Base-by-base conservation (phyloP, 1,284 basidiomycete species). In the Austroboletus niveus region DNA sequence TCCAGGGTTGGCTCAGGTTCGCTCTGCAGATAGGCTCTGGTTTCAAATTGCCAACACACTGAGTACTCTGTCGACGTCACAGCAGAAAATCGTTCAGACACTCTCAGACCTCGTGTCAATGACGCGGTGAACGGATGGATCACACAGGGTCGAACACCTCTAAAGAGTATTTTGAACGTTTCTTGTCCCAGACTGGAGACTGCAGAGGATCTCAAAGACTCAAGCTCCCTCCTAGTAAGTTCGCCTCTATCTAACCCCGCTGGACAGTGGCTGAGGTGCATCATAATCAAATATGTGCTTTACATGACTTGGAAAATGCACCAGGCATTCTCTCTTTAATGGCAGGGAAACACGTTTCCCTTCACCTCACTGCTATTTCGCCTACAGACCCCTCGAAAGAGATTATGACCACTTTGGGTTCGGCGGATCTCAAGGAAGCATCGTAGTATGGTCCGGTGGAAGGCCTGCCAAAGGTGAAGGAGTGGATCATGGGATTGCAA, bases 291-390 rank as follows among this genome's bases (percentile, higher is more conserved):
- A 38, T 43, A 5, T 27, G 40, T 8, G 35, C 39, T 9, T 12
- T 47, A 39, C 8, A 48, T 41, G 55, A 42, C 15, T 22, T 53
- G 46, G 57, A 57, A 36, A 12, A 17, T 29, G 39, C 38, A 8
- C 39, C 35, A 15, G 47, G 48, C 14, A 20, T 45, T 15, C 22
- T 45, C 38, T 40, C 51, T 15, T 24, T 54, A 32, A 9, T 49
- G 22, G 44, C 39, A 22, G 44, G 57, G 27, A 50, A 57, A 43
- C 49, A 11, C 38, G 10, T 38, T 29, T 14, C 50, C 47, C 24
- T 52, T 51, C 29, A 54, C 48, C 49, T 54, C 22, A 58, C 42
- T n/a, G 45, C 41, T 35, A 44, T 24, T 47, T 50, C 15, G 10
- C 48, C 34, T 4, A 40, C 22, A 12, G 45, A 47, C 38, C 27